Evolutionary conservation across 2,329 filamentous ascomycete species (phyloP).

Genomic region (Emmonsiellopsis sp.): DNA sequence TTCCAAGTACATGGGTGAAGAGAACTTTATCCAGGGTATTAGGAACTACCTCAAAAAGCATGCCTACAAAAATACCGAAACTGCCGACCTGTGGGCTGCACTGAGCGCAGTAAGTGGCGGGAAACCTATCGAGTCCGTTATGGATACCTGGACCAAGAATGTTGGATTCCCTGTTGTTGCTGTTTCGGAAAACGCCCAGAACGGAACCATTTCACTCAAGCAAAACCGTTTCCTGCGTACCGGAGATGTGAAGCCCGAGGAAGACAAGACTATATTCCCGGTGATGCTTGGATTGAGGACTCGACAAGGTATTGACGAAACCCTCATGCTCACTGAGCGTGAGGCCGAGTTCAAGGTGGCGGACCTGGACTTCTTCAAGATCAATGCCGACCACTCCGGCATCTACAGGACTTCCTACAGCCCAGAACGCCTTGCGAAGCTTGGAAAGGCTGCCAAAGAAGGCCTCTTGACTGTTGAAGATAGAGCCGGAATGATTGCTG

Average conservation of each 20-base stretch:
- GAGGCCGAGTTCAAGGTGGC: constrained; percentile 71
- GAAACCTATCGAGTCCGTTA: constrained; percentile 80
- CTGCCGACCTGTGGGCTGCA: constrained; percentile 81
- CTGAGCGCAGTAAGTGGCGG: constrained; percentile 82
- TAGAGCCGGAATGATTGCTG: constrained; percentile 86
- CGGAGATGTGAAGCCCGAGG: constrained; percentile 85
- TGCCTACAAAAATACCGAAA: constrained; percentile 91
- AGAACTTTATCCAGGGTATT: constrained; percentile 85
- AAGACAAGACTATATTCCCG: constrained; percentile 80
- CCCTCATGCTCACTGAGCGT: constrained; percentile 61
- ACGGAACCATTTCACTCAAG: constrained; percentile 72
- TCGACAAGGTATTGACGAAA: constrained; percentile 63
- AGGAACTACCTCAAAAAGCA: constrained; percentile 89
- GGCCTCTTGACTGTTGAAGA: constrained; percentile 80
- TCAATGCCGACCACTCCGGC: constrained; percentile 89
- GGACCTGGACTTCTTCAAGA: constrained; percentile 83
- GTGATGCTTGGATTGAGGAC: constrained; percentile 81
- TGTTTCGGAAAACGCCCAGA: constrained; percentile 64
- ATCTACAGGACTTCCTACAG: constrained; percentile 87
- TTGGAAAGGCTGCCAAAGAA: constrained; percentile 74
- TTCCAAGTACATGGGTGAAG: constrained; percentile 87
- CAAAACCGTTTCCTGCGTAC: constrained; percentile 93
- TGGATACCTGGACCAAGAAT: constrained; percentile 96
- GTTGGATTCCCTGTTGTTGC: constrained; percentile 87
- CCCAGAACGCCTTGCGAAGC: constrained; percentile 73